Evolutionary conservation across 2,329 filamentous ascomycete species (phyloP).

Genomic region (Tolypocladium cylindrosporum): DNA sequence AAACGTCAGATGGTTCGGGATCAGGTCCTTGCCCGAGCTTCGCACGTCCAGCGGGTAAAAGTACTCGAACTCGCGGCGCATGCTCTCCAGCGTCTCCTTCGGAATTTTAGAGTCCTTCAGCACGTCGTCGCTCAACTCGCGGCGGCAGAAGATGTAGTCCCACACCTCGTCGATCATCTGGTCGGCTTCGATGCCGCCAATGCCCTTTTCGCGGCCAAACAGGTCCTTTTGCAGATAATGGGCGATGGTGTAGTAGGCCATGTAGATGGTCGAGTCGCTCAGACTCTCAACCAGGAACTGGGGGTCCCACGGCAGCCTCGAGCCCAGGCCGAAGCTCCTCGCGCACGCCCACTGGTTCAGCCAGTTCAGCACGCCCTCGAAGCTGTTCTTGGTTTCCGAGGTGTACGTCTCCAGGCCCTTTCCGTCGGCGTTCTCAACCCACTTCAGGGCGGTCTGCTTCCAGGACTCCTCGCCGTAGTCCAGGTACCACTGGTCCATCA

Average conservation of each 20-base stretch:
- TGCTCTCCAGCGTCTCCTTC: conserved; percentile 61
- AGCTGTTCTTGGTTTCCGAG: conserved; percentile 66
- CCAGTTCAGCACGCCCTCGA: conserved; percentile 83
- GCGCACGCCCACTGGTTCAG: conserved; percentile 93
- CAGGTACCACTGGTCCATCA: conserved; percentile 96
- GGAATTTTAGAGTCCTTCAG: conserved; percentile 59
- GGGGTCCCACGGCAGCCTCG: conserved; percentile 88
- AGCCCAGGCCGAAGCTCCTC: conserved; percentile 82
- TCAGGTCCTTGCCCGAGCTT: conserved; percentile 84
- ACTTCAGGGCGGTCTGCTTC: conserved; percentile 65
- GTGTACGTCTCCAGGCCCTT: conserved; percentile 70
- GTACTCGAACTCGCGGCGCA: conserved; percentile 92
- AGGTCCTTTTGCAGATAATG: conserved; percentile 72
- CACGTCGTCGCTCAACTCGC: conserved; percentile 57
- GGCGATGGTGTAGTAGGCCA: conserved; percentile 64
- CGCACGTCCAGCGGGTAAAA: conserved; percentile 90
- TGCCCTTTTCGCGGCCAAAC: conserved; percentile 65
- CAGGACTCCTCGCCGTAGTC: conserved; percentile 90
- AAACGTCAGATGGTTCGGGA: conserved; percentile 91
- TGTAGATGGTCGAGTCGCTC: conserved; percentile 88
- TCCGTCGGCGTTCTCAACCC: conserved; percentile 57
- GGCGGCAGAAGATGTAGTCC: conserved; percentile 87
- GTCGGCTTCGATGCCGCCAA: conserved; percentile 61
- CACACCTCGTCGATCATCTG: conserved; percentile 94
- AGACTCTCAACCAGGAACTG: conserved; percentile 87